phyloP scores from a whole-genome alignment of 2,329 filamentous ascomycete genomes.

The Lecanosticta acicola region DNA sequence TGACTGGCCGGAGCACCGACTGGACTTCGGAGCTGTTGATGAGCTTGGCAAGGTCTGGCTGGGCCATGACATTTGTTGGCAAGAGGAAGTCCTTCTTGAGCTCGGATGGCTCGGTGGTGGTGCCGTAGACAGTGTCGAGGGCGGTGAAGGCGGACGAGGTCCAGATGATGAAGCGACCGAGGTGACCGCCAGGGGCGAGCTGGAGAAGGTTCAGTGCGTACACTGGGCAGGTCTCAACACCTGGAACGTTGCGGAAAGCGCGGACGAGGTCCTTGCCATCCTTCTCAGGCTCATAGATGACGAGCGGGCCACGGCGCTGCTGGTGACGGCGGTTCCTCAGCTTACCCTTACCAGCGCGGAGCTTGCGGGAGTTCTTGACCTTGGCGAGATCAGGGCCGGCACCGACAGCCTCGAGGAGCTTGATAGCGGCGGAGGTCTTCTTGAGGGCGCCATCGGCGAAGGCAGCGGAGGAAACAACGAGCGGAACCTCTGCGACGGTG shows the following conservation, averaged over 20 bases:
- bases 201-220: conserved; percentile 96
- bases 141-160: conserved; percentile 94
- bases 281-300: conserved; percentile 93
- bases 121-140: conserved; percentile 94
- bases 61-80: conserved; percentile 83
- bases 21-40: conserved; percentile 99
- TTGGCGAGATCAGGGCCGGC: conserved; percentile 87
- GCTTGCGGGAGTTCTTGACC: conserved; percentile 93
- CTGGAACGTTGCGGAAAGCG: conserved; percentile 98
- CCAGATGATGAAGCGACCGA: conserved; percentile 99
- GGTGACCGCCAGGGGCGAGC: conserved; percentile 96
- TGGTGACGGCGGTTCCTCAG: conserved; percentile 91
- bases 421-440: conserved; percentile 83
- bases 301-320: conserved; percentile 94
- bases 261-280: conserved; percentile 91
- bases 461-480: conserved; percentile 86
- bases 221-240: conserved; percentile 93
- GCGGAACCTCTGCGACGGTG: conserved; percentile 88
- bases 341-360: conserved; percentile 98
- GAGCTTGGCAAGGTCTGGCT: conserved; percentile 92
- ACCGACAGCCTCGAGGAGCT: conserved; percentile 85
- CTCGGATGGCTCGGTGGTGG: conserved; percentile 78
- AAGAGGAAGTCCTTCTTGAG: conserved; percentile 99
- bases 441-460: conserved; percentile 73
- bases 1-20: conserved; percentile 86